Percentiles rank a stretch among this genome's conserved stretches.
phyloP scores from a whole-genome alignment of 371 early-diverging fungal species.

The Mucor indicus region DNA sequence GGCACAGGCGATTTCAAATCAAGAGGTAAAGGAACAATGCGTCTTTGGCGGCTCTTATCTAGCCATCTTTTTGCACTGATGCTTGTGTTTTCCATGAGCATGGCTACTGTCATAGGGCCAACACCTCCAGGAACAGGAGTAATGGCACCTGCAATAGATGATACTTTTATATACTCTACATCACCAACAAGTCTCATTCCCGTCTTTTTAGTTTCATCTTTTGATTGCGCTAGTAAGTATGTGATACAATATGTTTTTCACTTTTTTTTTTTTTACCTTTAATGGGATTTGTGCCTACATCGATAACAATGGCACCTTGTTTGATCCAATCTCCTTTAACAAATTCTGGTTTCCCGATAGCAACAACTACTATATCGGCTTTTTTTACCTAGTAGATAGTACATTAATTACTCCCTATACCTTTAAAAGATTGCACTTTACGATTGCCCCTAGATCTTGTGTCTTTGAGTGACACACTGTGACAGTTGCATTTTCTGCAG shows the following conservation, averaged over 20 bases:
- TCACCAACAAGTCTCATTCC: too few relatives aligned
- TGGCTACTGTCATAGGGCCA: too few relatives aligned
- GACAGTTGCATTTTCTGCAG: conserved; percentile 79
- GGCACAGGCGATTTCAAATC: conserved; percentile 77
- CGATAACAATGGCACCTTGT: conserved; percentile 88
- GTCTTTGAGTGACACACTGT: conserved; percentile 90
- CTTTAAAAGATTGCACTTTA: too few relatives aligned
- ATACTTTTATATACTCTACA: too few relatives aligned
- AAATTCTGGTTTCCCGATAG: conserved; percentile 77
- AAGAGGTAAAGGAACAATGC: conserved; percentile 64
- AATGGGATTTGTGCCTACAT: conserved; percentile 91
- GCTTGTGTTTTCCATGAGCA: too few relatives aligned
- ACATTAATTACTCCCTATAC: not conserved
- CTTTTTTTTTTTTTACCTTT: conserved; percentile 53
- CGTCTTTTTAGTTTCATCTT: too few relatives aligned
- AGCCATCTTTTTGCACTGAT: too few relatives aligned
- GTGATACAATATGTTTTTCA: not conserved
- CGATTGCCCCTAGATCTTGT: conserved; percentile 62
- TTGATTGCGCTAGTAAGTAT: too few relatives aligned
- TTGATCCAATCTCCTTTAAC: conserved; percentile 92
- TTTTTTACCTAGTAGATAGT: conserved; percentile 57
- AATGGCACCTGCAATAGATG: too few relatives aligned
- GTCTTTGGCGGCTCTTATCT: conserved; percentile 45
- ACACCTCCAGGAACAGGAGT: too few relatives aligned
- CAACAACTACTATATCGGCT: conserved; percentile 90